phyloP scores from a whole-genome alignment of 345 rosid species.

The Pseudoturritis turrita region DNA sequence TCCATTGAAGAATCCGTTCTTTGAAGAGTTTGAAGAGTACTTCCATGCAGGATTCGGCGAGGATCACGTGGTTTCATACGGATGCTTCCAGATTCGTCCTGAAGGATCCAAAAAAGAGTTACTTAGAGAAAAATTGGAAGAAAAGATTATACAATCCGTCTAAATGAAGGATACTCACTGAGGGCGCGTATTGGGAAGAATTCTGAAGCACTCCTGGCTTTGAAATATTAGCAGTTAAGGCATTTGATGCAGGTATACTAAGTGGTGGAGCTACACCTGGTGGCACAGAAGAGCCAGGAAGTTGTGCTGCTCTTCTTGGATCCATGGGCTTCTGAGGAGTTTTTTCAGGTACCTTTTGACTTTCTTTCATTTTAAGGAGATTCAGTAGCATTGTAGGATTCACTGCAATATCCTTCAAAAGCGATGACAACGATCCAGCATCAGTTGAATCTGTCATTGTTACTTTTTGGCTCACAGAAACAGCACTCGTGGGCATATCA shows the following conservation, averaged over 20 bases:
- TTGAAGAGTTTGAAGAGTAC: slow-evolving; percentile 55
- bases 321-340: slow-evolving; percentile 25
- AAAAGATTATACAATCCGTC: not conserved
- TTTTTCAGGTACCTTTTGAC: slow-evolving; percentile 49
- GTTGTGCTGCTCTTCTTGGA: slow-evolving; percentile 38
- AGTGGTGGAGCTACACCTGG: slow-evolving; percentile 38
- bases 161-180: slow-evolving; percentile 42
- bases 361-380: slow-evolving; percentile 70
- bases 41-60: slow-evolving; percentile 73
- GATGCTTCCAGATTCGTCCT: slow-evolving; percentile 71
- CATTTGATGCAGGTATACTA: slow-evolving; percentile 32
- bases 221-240: slow-evolving; percentile 40
- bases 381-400: slow-evolving; percentile 71
- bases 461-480: slow-evolving; percentile 36
- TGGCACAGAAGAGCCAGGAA: slow-evolving; percentile 39
- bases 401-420: slow-evolving; percentile 64
- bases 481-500: slow-evolving; percentile 31
- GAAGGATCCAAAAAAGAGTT: slow-evolving; percentile 19
- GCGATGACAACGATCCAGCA: slow-evolving; percentile 41
- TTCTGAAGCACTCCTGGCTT: slow-evolving; percentile 46
- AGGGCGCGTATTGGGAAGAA: slow-evolving; percentile 34
- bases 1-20: slow-evolving; percentile 42
- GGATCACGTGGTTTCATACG: slow-evolving; percentile 99
- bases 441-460: slow-evolving; percentile 31
- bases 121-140: not conserved